These are phyloP conservation scores for Mortierella sp. DNA, from an alignment of 371 early-diverging fungal species.

Conservation along the genomic window DNA sequence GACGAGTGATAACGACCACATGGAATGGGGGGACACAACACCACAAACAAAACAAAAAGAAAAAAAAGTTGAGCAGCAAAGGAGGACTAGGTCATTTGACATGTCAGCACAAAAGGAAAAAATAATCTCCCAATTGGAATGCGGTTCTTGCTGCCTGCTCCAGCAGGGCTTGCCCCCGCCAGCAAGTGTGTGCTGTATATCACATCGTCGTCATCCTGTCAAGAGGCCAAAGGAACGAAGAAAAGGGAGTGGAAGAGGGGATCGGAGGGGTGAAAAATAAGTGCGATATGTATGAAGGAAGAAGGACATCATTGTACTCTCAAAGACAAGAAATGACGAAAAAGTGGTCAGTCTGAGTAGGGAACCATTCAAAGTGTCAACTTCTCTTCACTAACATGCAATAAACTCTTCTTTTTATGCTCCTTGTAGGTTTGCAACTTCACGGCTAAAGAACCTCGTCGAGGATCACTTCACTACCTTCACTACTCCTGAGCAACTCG, in stretches of 20 bases:
- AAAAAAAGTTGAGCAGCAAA: background rate
- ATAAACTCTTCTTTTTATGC: background rate
- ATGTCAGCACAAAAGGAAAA: background rate
- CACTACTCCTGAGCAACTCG: constrained; percentile 61
- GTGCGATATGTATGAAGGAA: background rate
- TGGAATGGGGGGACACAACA: background rate
- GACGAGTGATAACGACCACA: constrained; percentile 13
- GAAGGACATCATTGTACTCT: background rate
- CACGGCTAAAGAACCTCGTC: constrained; percentile 79
- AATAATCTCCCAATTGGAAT: background rate
- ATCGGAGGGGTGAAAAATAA: background rate
- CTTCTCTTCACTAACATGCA: constrained; percentile 4
- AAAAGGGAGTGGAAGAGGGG: background rate
- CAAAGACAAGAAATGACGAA: background rate
- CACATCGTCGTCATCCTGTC: constrained; percentile 1
- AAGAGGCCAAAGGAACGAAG: too few relatives aligned
- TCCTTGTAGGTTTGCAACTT: constrained; percentile 67
- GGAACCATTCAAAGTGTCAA: background rate
- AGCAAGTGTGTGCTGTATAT: background rate
- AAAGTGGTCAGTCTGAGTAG: background rate
- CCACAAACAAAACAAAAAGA: background rate
- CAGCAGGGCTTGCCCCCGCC: background rate
- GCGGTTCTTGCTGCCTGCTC: background rate
- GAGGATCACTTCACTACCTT: constrained; percentile 84
- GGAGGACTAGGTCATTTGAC: constrained; percentile 22